Base-by-base conservation (phyloP, 352 stramenopile species). In the Globisporangium nunn region DNA sequence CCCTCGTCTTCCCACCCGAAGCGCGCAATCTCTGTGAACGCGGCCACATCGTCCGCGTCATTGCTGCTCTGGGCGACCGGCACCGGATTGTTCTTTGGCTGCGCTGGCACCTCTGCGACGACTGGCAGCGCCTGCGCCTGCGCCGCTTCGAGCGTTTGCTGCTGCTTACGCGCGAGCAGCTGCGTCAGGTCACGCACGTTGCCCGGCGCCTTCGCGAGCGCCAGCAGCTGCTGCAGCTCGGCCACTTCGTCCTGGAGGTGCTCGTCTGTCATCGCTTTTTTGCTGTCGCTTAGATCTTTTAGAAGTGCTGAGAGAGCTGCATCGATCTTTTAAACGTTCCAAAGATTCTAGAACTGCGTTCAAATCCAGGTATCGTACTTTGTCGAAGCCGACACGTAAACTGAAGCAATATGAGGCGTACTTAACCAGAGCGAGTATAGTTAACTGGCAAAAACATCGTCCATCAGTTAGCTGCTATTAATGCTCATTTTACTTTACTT, bases 1-100 rank as follows among this genome's bases (percentile, higher is more conserved):
- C 72, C 82, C 52, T 95, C 85, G 58, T 95, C 82, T 56, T 95
- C 85, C 85, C 85, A 95, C 17, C 83, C 81, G 58, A 95, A 95
- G 7, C 80, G 81, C 31, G 77, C 85, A 56, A 93, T 91, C 61
- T 93, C 83, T n/a, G 74, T 89, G 67, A 87, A 95, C 33, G 73
- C 66, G 31, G 67, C 70, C n/a, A 75, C 37, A 18, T 94, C 78
- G 8, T 72, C 70, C 0, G 56, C 30, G 5, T 59, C 59, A 23
- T 23, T 23, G 0, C 51, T 41, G 11, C 30, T 18, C 45, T 66
- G 62, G 15, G 63, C 61, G 18, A 60, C 64, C 33, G 33, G 33
- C 33, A 8, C 10, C 33, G 33, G 33, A 5, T 37, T 37, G 31
- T 35, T 5, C 31, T 33, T 30, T 31, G 30, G 35, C 28, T 7